Evolutionary conservation across 73 alveolate species (phyloP).

Genomic region (Stentor coeruleus): DNA sequence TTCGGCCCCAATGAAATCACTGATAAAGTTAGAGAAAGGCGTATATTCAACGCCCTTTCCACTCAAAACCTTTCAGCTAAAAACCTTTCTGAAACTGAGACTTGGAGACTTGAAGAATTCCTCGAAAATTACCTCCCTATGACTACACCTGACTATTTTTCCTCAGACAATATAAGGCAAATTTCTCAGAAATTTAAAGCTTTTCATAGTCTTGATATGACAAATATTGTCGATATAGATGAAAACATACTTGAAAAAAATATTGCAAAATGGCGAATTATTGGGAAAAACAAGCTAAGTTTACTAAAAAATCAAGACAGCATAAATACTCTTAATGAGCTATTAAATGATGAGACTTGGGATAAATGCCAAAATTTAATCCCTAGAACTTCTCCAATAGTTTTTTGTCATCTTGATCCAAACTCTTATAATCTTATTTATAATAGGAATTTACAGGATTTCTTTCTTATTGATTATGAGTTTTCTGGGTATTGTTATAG

Average conservation of each 20-base stretch:
- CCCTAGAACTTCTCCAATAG: not conserved
- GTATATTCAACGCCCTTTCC: not conserved
- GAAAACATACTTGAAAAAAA: not conserved
- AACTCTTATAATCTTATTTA: not conserved
- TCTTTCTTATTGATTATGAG: conserved; percentile 10
- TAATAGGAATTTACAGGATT: not conserved
- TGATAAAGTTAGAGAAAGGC: not conserved
- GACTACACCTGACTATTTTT: not conserved
- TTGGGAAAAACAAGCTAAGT: not conserved
- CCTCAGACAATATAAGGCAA: not conserved
- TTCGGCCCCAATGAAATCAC: conserved; percentile 19
- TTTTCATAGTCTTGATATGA: not conserved
- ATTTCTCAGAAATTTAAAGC: not conserved
- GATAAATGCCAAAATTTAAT: not conserved
- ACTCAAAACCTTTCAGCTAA: no score
- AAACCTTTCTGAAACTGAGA: no score
- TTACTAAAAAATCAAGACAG: not conserved
- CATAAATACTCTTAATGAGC: not conserved
- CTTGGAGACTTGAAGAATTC: not conserved
- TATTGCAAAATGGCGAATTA: not conserved
- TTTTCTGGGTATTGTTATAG: conserved; percentile 18
- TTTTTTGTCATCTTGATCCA: not conserved
- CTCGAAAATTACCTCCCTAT: not conserved
- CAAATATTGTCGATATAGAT: not conserved
- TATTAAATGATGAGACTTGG: not conserved